Evolutionary conservation across 805 yeast genomes (phyloP).

Genomic region (Sporopachydermia lactativora): DNA sequence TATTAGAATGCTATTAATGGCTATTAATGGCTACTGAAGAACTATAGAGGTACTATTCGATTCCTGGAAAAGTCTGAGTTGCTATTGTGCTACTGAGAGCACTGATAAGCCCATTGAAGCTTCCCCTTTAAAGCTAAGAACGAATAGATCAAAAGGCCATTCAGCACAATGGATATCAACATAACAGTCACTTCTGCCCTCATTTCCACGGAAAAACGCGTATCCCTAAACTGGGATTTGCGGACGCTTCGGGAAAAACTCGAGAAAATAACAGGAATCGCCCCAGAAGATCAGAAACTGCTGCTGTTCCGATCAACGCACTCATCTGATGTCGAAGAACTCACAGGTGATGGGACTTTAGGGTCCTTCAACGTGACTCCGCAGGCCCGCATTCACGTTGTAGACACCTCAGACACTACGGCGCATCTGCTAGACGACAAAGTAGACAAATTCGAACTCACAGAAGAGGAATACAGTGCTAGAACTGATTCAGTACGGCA

Average conservation of each 20-base stretch:
- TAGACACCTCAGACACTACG: slow-evolving; percentile 39
- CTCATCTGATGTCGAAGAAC: slow-evolving; percentile 18
- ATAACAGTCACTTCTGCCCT: slow-evolving; percentile 48
- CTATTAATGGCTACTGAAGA: too few species aligned
- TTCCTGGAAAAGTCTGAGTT: too few species aligned
- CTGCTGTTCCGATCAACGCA: slow-evolving; percentile 28
- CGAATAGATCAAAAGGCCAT: too few species aligned
- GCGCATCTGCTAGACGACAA: slow-evolving; percentile 22
- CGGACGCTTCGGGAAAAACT: slow-evolving; percentile 36
- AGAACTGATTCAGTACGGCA: slow-evolving; percentile 49
- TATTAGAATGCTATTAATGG: too few species aligned
- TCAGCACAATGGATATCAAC: slow-evolving; percentile 25
- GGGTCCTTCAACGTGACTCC: slow-evolving; percentile 12
- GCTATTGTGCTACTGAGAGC: too few species aligned
- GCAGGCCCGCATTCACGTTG: slow-evolving; percentile 38
- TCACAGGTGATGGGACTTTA: slow-evolving; percentile 10
- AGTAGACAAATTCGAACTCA: slow-evolving; percentile 30
- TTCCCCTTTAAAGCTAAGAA: too few species aligned
- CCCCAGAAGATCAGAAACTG: slow-evolving; percentile 39
- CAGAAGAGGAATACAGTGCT: slow-evolving; percentile 47
- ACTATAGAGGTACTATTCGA: too few species aligned
- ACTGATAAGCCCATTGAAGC: too few species aligned
- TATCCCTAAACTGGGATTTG: slow-evolving; percentile 50
- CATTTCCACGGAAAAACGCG: slow-evolving; percentile 55
- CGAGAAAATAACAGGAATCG: slow-evolving; percentile 64